Conservation (phyloP, 768 basidiomycete genomes). For the Crepidotus variabilis region DNA sequence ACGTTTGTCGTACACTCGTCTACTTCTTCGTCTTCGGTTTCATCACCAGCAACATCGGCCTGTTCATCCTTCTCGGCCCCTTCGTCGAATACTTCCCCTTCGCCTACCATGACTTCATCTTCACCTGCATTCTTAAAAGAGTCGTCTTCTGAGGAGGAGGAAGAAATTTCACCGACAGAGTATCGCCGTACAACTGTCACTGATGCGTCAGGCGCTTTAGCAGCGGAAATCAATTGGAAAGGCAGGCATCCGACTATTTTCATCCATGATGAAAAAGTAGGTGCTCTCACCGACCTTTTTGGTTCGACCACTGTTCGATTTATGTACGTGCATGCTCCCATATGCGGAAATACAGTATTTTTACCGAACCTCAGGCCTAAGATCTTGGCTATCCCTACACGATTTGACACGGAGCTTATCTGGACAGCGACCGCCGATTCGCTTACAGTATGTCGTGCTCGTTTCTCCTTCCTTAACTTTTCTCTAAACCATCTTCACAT, state of each 20-base stretch:
- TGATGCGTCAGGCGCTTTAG: slow-evolving; percentile 35
- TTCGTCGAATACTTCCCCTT: slow-evolving; percentile 1
- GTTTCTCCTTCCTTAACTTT: neutral
- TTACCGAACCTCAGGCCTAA: slow-evolving; percentile 39
- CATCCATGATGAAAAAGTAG: slow-evolving; percentile 48
- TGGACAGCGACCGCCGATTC: slow-evolving; percentile 57
- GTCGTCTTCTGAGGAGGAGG: slow-evolving; percentile 6
- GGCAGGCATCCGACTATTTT: slow-evolving; percentile 49
- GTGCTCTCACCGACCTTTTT: slow-evolving; percentile 52
- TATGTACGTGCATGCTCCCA: slow-evolving; percentile 34
- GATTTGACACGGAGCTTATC: slow-evolving; percentile 58
- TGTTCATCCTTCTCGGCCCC: neutral
- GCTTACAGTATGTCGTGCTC: slow-evolving; percentile 38
- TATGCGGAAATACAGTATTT: neutral
- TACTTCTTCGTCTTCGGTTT: slow-evolving; percentile 10
- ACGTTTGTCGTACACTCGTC: slow-evolving; percentile 22
- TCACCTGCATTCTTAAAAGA: slow-evolving; percentile 14
- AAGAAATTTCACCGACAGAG: slow-evolving; percentile 16
- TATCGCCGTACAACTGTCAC: slow-evolving; percentile 39
- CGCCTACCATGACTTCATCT: slow-evolving; percentile 3
- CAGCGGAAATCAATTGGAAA: slow-evolving; percentile 50
- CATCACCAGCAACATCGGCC: slow-evolving; percentile 11
- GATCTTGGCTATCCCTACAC: slow-evolving; percentile 54
- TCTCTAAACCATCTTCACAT: slow-evolving; percentile 1
- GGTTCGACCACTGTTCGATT: slow-evolving; percentile 51